Percentiles rank a stretch among this genome's conserved stretches.
Evolutionary conservation across 1,284 basidiomycete species (phyloP).

Genomic region (Leccinum pachyderme): DNA sequence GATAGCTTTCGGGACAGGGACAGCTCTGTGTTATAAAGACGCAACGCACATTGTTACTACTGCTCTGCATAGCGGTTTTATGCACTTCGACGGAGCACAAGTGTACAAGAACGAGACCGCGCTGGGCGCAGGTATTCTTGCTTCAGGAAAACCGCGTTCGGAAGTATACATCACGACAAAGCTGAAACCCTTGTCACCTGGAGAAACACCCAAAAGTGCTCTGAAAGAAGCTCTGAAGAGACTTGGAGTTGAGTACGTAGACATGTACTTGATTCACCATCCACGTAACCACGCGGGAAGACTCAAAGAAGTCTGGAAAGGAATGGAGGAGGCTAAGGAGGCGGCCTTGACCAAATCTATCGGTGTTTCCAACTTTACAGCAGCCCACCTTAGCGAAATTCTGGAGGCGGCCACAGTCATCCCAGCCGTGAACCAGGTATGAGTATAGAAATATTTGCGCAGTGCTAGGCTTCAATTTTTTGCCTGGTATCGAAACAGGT

Average conservation of each 20-base stretch:
- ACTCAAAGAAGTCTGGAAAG: slow-evolving; percentile 63
- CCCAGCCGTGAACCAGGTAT: slow-evolving; percentile 80
- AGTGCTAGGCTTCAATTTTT: not conserved
- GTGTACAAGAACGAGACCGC: slow-evolving; percentile 61
- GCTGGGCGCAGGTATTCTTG: slow-evolving; percentile 53
- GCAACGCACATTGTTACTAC: slow-evolving; percentile 45
- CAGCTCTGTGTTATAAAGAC: slow-evolving; percentile 54
- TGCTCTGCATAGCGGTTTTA: slow-evolving; percentile 63
- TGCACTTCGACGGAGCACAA: slow-evolving; percentile 74
- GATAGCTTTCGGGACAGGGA: slow-evolving; percentile 72
- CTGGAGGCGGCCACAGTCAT: slow-evolving; percentile 54
- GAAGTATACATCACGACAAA: slow-evolving; percentile 68
- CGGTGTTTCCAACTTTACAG: slow-evolving; percentile 82
- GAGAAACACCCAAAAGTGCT: slow-evolving; percentile 47
- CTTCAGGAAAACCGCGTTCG: slow-evolving; percentile 46
- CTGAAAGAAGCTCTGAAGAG: slow-evolving; percentile 56
- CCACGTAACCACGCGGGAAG: slow-evolving; percentile 39
- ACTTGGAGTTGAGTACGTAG: slow-evolving; percentile 68
- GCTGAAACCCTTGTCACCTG: slow-evolving; percentile 37
- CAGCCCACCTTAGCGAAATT: slow-evolving; percentile 64
- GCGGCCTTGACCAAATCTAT: slow-evolving; percentile 74
- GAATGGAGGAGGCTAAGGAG: slow-evolving; percentile 66
- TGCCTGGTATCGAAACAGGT: slow-evolving; percentile 43
- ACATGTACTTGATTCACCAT: slow-evolving; percentile 74
- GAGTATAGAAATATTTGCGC: slow-evolving; percentile 1